phyloP scores from a whole-genome alignment of 2,329 filamentous ascomycete species.

The Stagonosporopsis chrysanthemi region DNA sequence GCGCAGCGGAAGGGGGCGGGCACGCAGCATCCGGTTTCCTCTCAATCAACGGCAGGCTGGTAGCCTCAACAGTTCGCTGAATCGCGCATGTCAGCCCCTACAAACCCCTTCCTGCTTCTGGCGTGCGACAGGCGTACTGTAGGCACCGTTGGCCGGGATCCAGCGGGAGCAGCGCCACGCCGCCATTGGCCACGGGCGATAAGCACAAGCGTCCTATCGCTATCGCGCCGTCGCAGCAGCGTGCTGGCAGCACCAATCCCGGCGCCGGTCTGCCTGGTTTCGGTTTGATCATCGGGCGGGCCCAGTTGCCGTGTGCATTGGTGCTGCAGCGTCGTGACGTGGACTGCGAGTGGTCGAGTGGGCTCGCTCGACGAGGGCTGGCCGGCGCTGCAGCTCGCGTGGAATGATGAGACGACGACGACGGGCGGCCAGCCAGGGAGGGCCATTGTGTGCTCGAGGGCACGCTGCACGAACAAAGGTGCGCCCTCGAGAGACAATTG shows the following conservation, averaged over 20 bases:
- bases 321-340: constrained; percentile 34
- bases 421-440: constrained; percentile 11
- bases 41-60: constrained; percentile 23
- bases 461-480: constrained; percentile 3
- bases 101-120: constrained; percentile 30
- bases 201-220: constrained; percentile 32
- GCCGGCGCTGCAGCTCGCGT: not conserved
- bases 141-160: constrained; percentile 36
- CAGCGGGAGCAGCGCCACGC: constrained; percentile 33
- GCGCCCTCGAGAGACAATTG: not conserved
- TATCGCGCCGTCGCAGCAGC: constrained; percentile 31
- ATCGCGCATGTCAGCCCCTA: constrained; percentile 31
- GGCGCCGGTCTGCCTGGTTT: constrained; percentile 29
- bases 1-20: constrained; percentile 18
- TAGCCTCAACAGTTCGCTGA: constrained; percentile 34
- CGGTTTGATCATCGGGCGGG: constrained; percentile 42
- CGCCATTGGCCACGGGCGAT: constrained; percentile 31
- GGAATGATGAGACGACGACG: constrained; percentile 19
- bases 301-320: constrained; percentile 19
- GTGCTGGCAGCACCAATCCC: constrained; percentile 31
- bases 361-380: not conserved
- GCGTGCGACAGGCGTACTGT: constrained; percentile 22
- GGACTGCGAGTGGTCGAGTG: constrained; percentile 12
- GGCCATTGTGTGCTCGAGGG: not conserved
- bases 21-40: constrained; percentile 24